phyloP scores from a whole-genome alignment of 2,329 filamentous ascomycete genomes.

The Ascochyta rabiei region DNA sequence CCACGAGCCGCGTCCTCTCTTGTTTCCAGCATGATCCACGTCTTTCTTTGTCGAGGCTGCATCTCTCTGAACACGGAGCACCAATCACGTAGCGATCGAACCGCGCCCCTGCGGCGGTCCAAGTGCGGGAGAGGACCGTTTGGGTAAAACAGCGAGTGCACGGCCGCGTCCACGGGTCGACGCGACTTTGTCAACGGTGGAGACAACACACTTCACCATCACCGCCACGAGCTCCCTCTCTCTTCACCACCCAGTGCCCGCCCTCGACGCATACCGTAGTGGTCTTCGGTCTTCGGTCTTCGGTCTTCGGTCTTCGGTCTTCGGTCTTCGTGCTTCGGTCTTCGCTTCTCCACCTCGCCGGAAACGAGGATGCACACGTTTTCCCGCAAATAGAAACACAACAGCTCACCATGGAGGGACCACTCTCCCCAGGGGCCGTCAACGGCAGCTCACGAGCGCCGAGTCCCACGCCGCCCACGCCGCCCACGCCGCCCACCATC shows the following conservation, averaged over 20 bases:
- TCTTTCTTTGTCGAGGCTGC: conserved; percentile 9
- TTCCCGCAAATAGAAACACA: conserved; percentile 30
- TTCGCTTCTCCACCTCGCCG: conserved; percentile 14
- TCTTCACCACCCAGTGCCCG: background rate
- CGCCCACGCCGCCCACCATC: conserved; percentile 49
- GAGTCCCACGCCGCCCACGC: conserved; percentile 46
- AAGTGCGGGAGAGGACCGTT: conserved; percentile 22
- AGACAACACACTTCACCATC: conserved; percentile 30
- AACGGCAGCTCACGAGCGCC: conserved; percentile 48
- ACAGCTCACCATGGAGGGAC: conserved; percentile 49
- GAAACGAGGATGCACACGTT: conserved; percentile 43
- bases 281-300: too few species aligned
- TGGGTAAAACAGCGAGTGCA: conserved; percentile 14
- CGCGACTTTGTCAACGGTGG: conserved; percentile 23
- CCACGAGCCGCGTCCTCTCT: background rate
- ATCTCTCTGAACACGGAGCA: background rate
- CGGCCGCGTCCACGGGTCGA: conserved; percentile 17
- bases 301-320: too few species aligned
- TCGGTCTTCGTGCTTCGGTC: too few species aligned
- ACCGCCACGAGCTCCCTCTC: conserved; percentile 19
- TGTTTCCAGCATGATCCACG: conserved; percentile 7
- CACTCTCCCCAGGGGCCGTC: conserved; percentile 48
- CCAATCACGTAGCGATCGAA: conserved; percentile 29
- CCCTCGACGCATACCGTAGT: background rate
- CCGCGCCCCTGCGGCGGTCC: conserved; percentile 30